Evolutionary conservation across 331 rosid genomes (phyloP), one percentile per base, ranked within the genome.

Genomic region (Acacia pycnantha): DNA sequence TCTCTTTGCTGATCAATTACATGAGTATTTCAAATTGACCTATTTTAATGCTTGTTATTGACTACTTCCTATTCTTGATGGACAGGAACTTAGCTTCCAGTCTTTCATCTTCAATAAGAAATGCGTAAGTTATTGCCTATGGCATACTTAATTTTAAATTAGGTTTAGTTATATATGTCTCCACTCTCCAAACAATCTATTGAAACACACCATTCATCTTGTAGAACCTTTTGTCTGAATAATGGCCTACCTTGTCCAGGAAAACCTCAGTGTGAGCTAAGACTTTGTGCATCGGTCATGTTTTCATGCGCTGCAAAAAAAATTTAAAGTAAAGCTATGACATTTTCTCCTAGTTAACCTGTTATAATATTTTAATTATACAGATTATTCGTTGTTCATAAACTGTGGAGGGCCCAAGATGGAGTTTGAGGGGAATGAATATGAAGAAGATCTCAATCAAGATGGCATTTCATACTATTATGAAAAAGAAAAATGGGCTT

Each of bases 41-140:
- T 56, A 9, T 24, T 22, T 24, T 59, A 74, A 59, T 59, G 51
- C 75, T 77, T 40, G 73, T 5, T 12, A 41, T 7, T 59, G 19
- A 37, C 9, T 7, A 37, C 41, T 26, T 27, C 10, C 44, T 19
- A 67, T 75, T 35, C 37, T 56, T 80, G 35, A 64, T 58, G 62
- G 59, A 74, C 86, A 92, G 97, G 90, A 94, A 88, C 84, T 69
- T 90, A 67, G 86, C 88, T 74, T 88, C 98, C 24, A 90, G 98
- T 61, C 82, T 65, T 77, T 84, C 88, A 7, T 74, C 89, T 78
- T 21, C 82, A 18, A 79, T 84, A 50, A 80, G 26, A 78, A 76
- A 85, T 47, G 33, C 67, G 97, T 90, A 83, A 85, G 88, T 85
- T 51, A 11, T 33, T 43, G 44, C 35, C 43, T 56, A 16, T 48